Evolutionary conservation across 495 filamentous ascomycete genomes (phyloP).

Genomic region (Penicillium steckii): DNA sequence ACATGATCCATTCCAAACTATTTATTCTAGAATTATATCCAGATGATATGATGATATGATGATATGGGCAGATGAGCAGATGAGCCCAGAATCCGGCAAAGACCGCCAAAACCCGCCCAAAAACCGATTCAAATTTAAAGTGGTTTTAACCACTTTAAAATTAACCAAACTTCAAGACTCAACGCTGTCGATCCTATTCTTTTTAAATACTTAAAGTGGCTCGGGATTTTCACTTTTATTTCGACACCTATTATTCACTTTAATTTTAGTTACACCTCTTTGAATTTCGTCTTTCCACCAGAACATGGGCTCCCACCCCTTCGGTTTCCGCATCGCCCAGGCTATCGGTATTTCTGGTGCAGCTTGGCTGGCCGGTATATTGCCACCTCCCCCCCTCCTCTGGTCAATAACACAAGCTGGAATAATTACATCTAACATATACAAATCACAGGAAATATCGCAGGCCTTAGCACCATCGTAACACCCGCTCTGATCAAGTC

Average conservation of each 20-base stretch:
- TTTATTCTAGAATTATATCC: neutral
- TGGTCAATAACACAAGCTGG: too few species aligned
- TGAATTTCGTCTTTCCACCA: too few species aligned
- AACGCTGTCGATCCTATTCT: too few species aligned
- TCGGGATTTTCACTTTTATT: too few species aligned
- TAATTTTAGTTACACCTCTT: too few species aligned
- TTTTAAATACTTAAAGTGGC: neutral
- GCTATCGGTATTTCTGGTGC: conserved; percentile 31
- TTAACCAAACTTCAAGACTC: too few species aligned
- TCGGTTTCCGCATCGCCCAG: conserved; percentile 30
- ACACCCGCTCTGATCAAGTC: conserved; percentile 33
- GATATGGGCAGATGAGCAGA: too few species aligned
- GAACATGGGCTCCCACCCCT: conserved; percentile 20
- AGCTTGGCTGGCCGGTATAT: conserved; percentile 32
- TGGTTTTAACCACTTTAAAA: too few species aligned
- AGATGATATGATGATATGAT: too few species aligned
- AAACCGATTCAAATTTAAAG: neutral
- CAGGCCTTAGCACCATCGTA: conserved; percentile 26
- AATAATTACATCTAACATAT: neutral
- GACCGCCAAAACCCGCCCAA: conserved; percentile 1
- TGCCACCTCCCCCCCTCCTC: too few species aligned
- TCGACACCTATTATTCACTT: too few species aligned
- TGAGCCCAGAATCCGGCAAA: conserved; percentile 1
- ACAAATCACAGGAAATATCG: conserved; percentile 34
- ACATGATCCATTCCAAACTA: neutral